phyloP scores from a whole-genome alignment of 352 stramenopile genomes.

The Phytopythium helicoides region DNA sequence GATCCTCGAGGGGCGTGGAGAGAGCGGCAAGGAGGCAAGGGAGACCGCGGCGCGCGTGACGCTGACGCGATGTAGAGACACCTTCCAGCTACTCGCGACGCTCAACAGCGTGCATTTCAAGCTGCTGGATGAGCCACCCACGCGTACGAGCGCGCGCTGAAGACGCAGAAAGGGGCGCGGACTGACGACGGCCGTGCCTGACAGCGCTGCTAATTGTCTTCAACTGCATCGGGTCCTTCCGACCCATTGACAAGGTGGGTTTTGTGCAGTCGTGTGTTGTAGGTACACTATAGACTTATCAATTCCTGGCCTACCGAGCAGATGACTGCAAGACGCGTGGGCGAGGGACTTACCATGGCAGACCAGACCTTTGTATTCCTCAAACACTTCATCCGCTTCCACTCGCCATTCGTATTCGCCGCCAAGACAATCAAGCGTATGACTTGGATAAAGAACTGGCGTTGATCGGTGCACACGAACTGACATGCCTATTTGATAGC shows the following conservation, averaged over 20 bases:
- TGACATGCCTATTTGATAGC: constrained; percentile 9
- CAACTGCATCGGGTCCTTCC: constrained; percentile 63
- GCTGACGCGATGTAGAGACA: constrained; percentile 53
- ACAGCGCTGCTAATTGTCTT: constrained; percentile 58
- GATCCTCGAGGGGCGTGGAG: constrained; percentile 11
- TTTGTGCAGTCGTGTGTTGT: not conserved
- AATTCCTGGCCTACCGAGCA: constrained; percentile 9
- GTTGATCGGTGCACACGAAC: not conserved
- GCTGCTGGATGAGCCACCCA: constrained; percentile 39
- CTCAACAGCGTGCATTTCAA: constrained; percentile 72
- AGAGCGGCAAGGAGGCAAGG: constrained; percentile 13
- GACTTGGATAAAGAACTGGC: not conserved
- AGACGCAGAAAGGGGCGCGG: not conserved
- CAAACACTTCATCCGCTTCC: constrained; percentile 65
- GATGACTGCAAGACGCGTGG: constrained; percentile 59
- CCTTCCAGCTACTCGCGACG: constrained; percentile 73
- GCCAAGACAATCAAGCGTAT: constrained; percentile 41
- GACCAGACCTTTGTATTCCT: constrained; percentile 67
- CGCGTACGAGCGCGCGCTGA: constrained; percentile 25
- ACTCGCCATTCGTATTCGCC: constrained; percentile 69
- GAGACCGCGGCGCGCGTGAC: constrained; percentile 34
- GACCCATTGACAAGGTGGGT: constrained; percentile 60
- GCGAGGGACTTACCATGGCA: constrained; percentile 43
- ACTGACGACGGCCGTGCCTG: not conserved
- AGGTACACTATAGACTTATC: not conserved